A percentile compares a stretch with the other conserved stretches of the same genome.
These are phyloP conservation scores for Yamadazyma tumulicola DNA, from an alignment of 805 yeast species.

Conservation along the genomic window DNA sequence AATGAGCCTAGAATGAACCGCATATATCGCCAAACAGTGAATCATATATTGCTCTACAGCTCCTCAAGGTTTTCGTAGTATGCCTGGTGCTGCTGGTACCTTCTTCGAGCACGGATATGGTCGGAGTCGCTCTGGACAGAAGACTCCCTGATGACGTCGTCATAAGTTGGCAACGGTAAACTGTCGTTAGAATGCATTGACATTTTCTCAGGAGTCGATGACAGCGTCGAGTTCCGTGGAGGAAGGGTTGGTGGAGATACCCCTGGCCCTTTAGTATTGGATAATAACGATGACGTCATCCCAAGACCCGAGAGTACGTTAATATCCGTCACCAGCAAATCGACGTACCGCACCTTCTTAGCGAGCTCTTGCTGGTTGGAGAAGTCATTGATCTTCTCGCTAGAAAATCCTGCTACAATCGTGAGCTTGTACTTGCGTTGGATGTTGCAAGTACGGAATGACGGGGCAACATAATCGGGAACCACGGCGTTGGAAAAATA, in stretches of 20 bases:
- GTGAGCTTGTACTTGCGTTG: conserved; percentile 27
- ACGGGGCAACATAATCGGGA: conserved; percentile 50
- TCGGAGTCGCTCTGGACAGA: conserved; percentile 29
- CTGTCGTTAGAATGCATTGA: conserved; percentile 7
- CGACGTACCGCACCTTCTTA: conserved; percentile 24
- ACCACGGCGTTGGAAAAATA: conserved; percentile 38
- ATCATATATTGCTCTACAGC: not conserved
- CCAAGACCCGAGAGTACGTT: conserved; percentile 29
- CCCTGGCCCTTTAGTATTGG: not conserved
- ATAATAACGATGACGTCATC: conserved; percentile 1
- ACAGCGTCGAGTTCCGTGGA: not conserved
- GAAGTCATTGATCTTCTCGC: conserved; percentile 21
- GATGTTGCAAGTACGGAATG: conserved; percentile 56
- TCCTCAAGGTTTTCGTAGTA: conserved; percentile 21
- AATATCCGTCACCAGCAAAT: conserved; percentile 28
- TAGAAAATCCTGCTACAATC: conserved; percentile 22
- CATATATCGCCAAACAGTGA: no score
- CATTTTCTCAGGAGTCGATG: not conserved
- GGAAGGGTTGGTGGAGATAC: not conserved
- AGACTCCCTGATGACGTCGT: conserved; percentile 31
- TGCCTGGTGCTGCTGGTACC: conserved; percentile 30
- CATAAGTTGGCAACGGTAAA: conserved; percentile 31
- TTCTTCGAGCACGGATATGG: conserved; percentile 29
- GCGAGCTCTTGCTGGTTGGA: conserved; percentile 17
- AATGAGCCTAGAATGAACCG: no score